Evolutionary conservation across 2,329 filamentous ascomycete species (phyloP), one percentile per base, ranked within the genome.

Genomic region (Cordyceps pruinosa): DNA sequence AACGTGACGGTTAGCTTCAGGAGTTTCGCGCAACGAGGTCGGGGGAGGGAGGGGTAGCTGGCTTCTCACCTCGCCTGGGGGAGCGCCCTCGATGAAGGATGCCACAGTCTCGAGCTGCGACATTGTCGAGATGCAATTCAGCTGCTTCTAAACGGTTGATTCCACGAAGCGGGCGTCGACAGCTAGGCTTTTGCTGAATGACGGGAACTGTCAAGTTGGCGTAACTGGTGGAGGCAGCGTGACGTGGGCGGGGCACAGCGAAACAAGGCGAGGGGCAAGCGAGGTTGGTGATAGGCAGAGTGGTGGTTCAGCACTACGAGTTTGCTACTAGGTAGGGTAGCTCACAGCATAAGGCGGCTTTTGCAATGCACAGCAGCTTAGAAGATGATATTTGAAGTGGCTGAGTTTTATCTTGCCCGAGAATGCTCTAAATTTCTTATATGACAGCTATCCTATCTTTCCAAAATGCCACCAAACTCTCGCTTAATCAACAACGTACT

Each of bases 81-180:
- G 94, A 66, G 94, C 91, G 69, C 90, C 90, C 77, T 96, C 87
- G 63, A 99, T 87, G 72, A 97, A 99, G 52, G 91, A 87, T 64
- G 91, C 88, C 63, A 90, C 79, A 21, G 65, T 73, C 59, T 74
- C 71, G 49, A 74, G 61, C 30, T 73, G 69, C 37, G 72, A 73
- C 72, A 74, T 74, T 52, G 28, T 45, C 13, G n/a, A 26, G 15
- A 19, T 55, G 21, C 15, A 32, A 37, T 32, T 12, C 5, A 52
- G 2, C 15, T 25, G 28, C 58, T 30, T 60, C 50, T 6, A 46
- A 58, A 59, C 56, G 59, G 44, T 3, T 8, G 10, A 19, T 19
- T 37, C 21, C 3, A 10, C 5, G 25, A 32, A 1, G 7, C 10
- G 23, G 9, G 26, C 6, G 19, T 6, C 19, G 32, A 37, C 13